Percentiles rank a stretch among this genome's conserved stretches.
These are phyloP conservation scores for Monosporascus sp. DNA, from an alignment of 2,329 filamentous ascomycete species.

Conservation along the genomic window DNA sequence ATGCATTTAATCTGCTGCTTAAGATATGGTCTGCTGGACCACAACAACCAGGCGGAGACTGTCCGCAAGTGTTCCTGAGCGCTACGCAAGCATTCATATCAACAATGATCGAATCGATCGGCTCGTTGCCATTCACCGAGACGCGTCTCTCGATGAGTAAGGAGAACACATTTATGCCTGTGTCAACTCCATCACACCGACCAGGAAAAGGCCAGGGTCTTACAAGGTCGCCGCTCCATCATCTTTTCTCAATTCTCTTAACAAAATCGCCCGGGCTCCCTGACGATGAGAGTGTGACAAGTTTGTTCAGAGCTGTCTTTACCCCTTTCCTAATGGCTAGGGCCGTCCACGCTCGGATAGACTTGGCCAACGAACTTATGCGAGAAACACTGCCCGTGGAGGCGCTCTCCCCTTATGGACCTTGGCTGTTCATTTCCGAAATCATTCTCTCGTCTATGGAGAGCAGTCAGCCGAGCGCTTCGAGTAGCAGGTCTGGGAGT, in stretches of 20 bases:
- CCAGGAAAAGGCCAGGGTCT: constrained; percentile 44
- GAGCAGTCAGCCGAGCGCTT: constrained; percentile 30
- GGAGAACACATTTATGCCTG: constrained; percentile 54
- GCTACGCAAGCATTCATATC: constrained; percentile 47
- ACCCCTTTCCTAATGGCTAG: constrained; percentile 54
- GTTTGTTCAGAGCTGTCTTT: constrained; percentile 47
- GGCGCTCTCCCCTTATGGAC: constrained; percentile 38
- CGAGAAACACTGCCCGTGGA: constrained; percentile 40
- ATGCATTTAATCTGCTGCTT: constrained; percentile 63
- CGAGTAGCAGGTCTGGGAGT: constrained; percentile 32
- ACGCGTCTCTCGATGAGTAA: constrained; percentile 47
- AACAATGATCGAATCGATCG: constrained; percentile 45
- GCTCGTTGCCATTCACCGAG: constrained; percentile 57
- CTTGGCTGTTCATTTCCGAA: constrained; percentile 47
- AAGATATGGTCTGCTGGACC: constrained; percentile 62
- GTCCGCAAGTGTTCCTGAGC: constrained; percentile 46
- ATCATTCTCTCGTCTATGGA: constrained; percentile 39
- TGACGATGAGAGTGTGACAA: constrained; percentile 40
- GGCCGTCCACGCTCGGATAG: constrained; percentile 35
- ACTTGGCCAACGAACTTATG: constrained; percentile 46
- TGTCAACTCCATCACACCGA: constrained; percentile 61
- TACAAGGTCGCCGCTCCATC: constrained; percentile 56
- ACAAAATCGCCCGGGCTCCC: constrained; percentile 40
- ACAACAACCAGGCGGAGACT: constrained; percentile 45
- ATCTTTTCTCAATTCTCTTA: constrained; percentile 59